Conservation (phyloP, 768 basidiomycete species). For the Lentinus tigrinus region DNA sequence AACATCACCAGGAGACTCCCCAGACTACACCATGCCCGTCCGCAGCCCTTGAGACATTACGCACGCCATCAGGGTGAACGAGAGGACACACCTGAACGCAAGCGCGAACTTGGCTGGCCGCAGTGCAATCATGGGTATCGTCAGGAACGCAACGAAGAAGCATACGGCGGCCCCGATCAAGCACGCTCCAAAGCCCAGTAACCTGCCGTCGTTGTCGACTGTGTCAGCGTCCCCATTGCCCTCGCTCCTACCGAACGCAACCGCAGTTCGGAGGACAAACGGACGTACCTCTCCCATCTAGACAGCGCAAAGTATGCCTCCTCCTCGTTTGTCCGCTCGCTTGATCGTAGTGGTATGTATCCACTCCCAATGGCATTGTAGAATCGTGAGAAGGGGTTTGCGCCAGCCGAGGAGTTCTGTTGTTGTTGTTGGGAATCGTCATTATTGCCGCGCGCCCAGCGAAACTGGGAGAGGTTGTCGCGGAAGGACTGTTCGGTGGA, state of each 20-base stretch:
- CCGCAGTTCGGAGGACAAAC: background rate
- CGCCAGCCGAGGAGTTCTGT: conserved; percentile 30
- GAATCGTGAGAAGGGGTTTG: conserved; percentile 67
- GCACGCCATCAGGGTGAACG: background rate
- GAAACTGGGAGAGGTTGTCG: conserved; percentile 76
- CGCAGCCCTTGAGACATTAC: background rate
- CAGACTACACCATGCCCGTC: conserved; percentile 45
- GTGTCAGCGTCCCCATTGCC: background rate
- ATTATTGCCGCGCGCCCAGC: conserved; percentile 74
- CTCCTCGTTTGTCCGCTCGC: conserved; percentile 86
- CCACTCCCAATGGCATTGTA: conserved; percentile 83
- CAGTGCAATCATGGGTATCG: conserved; percentile 66
- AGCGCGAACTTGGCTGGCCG: conserved; percentile 91
- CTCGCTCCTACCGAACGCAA: conserved; percentile 39
- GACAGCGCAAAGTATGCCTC: conserved; percentile 92
- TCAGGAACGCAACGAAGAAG: conserved; percentile 89
- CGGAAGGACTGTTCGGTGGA: conserved; percentile 68
- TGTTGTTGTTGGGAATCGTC: conserved; percentile 67
- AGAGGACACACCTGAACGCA: conserved; percentile 63
- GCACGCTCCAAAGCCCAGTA: conserved; percentile 90
- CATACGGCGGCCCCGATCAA: conserved; percentile 89
- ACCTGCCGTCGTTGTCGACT: conserved; percentile 39
- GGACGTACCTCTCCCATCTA: conserved; percentile 84
- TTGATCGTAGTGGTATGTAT: conserved; percentile 85
- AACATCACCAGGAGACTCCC: conserved; percentile 96